Base-by-base conservation (phyloP, 2,329 filamentous ascomycete species). In the Aspergillus chevalieri region DNA sequence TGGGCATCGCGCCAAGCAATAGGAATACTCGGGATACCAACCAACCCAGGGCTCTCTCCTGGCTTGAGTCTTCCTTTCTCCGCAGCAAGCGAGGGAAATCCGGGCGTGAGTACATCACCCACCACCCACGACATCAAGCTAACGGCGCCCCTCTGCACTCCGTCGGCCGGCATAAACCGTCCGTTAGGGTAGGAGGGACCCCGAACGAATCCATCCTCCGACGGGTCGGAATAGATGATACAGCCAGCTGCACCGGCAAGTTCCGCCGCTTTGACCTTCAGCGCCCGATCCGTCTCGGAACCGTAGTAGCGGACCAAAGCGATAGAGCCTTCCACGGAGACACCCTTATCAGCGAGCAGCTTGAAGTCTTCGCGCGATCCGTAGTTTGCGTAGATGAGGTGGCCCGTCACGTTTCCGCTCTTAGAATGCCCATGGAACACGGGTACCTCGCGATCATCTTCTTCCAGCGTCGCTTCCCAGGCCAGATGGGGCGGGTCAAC, bases 201-300 rank as follows among this genome's bases (percentile, higher is more conserved):
- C 57, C 81, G 81, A 24, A 80, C 68, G 61, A 91, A 93, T 1
- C 90, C 90, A 64, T 95, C 87, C 46, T 96, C 86, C 1, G 79
- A 78, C 0, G 92, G 92, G 65, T 97, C 93, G 46, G 86, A 95
- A 73, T 96, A 98, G 50, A 95, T 87, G 49, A 98, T 81, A 61
- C 89, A 94, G 12, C 92, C 93, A 2, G 79, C 83, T 55, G 90
- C 93, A 1, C 93, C 93, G 12, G 87, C 88, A 59, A 89, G 67
- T 69, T 96, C 88, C 1, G 93, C 93, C 8, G 88, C 87, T 71
- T 92, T 95, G 61, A 98, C 81, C 68, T 97, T 96, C 59, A 94
- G 72, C 1, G 82, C 87, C 5, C 80, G 76, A 64, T 94, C 87
- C 2, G 74, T 75, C 62, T 92, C 83, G 1, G 82, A 81, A 30